phyloP scores from a whole-genome alignment of 2,329 filamentous ascomycete species.

The Dactylellina sp. region DNA sequence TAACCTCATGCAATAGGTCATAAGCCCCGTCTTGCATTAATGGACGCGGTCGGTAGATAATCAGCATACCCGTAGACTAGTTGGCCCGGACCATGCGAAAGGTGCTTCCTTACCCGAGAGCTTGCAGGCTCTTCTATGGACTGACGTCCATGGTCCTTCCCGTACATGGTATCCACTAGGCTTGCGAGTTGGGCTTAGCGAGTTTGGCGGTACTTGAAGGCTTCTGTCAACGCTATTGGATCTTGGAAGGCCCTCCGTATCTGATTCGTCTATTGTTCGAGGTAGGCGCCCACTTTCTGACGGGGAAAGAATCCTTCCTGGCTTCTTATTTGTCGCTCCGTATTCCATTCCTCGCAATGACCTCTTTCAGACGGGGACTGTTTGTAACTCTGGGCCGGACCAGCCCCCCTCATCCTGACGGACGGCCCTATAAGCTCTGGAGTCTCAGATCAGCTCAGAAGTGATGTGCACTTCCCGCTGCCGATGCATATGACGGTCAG shows the following conservation, averaged over 20 bases:
- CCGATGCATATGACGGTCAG: constrained; percentile 47
- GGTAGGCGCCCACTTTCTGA: constrained; percentile 54
- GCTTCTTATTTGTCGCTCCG: constrained; percentile 51
- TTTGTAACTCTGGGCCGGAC: neutral
- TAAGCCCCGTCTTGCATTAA: constrained; percentile 54
- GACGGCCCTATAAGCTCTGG: constrained; percentile 7
- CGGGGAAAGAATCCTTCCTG: constrained; percentile 37
- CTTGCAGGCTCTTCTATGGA: constrained; percentile 46
- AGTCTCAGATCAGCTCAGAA: constrained; percentile 57
- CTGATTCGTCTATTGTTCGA: constrained; percentile 51
- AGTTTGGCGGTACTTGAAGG: constrained; percentile 35
- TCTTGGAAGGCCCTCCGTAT: constrained; percentile 38
- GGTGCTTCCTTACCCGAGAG: constrained; percentile 54
- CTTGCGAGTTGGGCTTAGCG: constrained; percentile 56
- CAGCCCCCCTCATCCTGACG: constrained; percentile 20
- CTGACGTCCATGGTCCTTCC: constrained; percentile 46
- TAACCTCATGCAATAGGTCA: constrained; percentile 56
- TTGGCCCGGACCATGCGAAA: constrained; percentile 44
- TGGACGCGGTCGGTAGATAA: constrained; percentile 54
- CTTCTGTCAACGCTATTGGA: constrained; percentile 54
- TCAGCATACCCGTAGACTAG: constrained; percentile 54
- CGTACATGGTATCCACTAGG: constrained; percentile 52
- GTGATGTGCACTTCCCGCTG: constrained; percentile 42
- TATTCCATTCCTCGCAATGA: constrained; percentile 34
- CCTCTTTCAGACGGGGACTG: constrained; percentile 35